These are phyloP conservation scores for Alternaria rosae DNA, from an alignment of 2,329 filamentous ascomycete genomes.

Conservation along the genomic window DNA sequence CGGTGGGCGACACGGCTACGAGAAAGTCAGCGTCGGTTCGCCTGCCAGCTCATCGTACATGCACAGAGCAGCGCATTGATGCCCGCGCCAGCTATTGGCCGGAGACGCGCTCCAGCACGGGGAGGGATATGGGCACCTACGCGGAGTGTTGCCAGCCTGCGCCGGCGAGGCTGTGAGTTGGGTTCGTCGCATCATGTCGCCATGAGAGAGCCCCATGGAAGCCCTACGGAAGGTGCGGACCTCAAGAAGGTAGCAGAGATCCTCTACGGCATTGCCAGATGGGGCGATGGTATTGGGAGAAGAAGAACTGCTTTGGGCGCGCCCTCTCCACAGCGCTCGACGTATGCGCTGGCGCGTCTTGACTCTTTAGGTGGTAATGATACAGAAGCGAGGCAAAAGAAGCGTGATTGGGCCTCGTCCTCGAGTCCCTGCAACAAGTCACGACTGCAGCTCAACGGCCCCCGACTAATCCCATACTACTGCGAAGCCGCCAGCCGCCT, in stretches of 20 bases:
- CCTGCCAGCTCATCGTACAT: conserved; percentile 53
- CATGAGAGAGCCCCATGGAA: conserved; percentile 25
- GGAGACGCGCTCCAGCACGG: conserved; percentile 7
- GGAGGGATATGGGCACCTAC: conserved; percentile 58
- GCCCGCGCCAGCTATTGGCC: conserved; percentile 39
- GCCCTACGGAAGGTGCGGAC: conserved; percentile 13
- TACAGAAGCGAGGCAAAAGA: conserved; percentile 16
- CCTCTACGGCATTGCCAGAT: conserved; percentile 30
- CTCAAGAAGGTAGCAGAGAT: conserved; percentile 9
- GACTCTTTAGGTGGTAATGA: conserved; percentile 19
- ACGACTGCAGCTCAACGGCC: conserved; percentile 17
- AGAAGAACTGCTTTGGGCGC: conserved; percentile 26
- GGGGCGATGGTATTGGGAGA: conserved; percentile 27
- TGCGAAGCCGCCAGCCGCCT: neutral
- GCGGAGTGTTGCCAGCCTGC: conserved; percentile 61
- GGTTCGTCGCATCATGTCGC: conserved; percentile 48
- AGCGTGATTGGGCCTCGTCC: conserved; percentile 20
- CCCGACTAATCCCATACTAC: neutral
- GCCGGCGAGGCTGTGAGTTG: conserved; percentile 61
- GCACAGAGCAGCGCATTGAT: conserved; percentile 36
- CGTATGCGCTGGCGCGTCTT: conserved; percentile 33
- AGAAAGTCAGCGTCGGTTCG: conserved; percentile 41
- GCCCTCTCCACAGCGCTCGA: conserved; percentile 19
- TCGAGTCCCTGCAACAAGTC: conserved; percentile 19
- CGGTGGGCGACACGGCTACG: conserved; percentile 61